Evolutionary conservation across 2,329 filamentous ascomycete species (phyloP).

Genomic region (Fusarium sulawesiense): DNA sequence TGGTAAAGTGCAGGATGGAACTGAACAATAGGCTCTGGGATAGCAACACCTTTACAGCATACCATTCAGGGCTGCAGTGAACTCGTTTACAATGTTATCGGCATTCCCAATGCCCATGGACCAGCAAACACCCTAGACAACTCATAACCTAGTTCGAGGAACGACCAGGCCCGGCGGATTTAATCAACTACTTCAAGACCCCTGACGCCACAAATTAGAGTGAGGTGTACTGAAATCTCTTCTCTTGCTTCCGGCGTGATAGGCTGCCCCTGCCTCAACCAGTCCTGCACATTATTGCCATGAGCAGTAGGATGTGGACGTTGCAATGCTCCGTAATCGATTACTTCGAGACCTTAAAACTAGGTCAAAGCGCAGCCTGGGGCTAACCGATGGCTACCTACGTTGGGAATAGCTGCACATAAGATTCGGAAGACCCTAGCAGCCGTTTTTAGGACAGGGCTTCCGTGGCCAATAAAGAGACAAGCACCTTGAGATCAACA

Average conservation of each 20-base stretch:
- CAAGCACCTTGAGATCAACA: background rate
- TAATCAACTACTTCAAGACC: background rate
- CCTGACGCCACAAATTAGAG: background rate
- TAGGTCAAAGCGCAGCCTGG: background rate
- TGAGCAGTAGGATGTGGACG: background rate
- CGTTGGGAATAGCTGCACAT: background rate
- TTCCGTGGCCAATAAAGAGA: background rate
- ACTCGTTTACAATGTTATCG: background rate
- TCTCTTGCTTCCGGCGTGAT: background rate
- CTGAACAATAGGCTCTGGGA: background rate
- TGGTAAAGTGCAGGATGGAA: background rate
- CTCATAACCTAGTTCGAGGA: background rate
- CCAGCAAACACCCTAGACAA: conserved; percentile 1
- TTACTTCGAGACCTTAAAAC: background rate
- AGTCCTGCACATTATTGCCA: background rate
- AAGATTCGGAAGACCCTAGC: too few species aligned
- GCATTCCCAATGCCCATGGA: background rate
- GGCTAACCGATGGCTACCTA: background rate
- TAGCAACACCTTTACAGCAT: background rate
- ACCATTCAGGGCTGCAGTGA: background rate
- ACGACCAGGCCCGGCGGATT: background rate
- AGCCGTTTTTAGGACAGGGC: background rate
- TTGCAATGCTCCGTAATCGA: background rate
- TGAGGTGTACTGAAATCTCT: background rate
- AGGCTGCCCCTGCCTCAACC: background rate